Evolutionary conservation across 2,329 filamentous ascomycete genomes (phyloP), one percentile per base, ranked within the genome.

Genomic region (Teratosphaeria gauchensis): DNA sequence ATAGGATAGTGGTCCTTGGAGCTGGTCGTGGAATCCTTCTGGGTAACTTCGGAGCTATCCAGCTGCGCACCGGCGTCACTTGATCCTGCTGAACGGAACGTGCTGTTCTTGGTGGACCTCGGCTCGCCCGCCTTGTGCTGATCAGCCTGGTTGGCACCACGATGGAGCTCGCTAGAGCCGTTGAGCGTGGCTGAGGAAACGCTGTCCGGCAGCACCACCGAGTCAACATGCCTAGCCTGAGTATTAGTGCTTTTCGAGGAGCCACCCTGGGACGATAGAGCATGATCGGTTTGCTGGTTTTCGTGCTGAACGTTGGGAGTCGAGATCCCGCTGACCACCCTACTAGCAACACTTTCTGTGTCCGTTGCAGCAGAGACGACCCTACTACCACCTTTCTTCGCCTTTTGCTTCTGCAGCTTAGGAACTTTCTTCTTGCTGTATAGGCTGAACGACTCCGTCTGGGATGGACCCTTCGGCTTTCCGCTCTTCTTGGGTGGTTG

Each of bases 401-500:
- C 38, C 51, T 63, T 62, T 54, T 65, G 63, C 57, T 64, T 65
- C 35, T 3, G 51, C 28, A 16, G 32, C 55, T 59, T 69, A 16
- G 59, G 62, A 53, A 24, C 52, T 3, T 35, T 35, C 52, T 31
- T 53, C 52, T n/a, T 53, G 52, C 42, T 48, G 53, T 71, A 73
- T 28, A 68, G 60, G 56, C 68, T 72, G 24, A 71, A 61, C 12
- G 71, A 71, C 33, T 71, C 69, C 0, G 71, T 72, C 64, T 72
- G 66, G n/a, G 66, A 67, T 4, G 71, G 70, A 38, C 71, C 71
- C 58, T 71, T 71, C 19, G 62, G 30, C 61, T 70, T 72, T 8
- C 62, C 35, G 11, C 53, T 28, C 60, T 65, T 67, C 57, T 59
- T 56, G 6, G 48, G 52, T 21, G 58, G 56, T 24, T 56, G 8